Base-by-base conservation (phyloP, 495 filamentous ascomycete genomes). In the Monascus purpureus region DNA sequence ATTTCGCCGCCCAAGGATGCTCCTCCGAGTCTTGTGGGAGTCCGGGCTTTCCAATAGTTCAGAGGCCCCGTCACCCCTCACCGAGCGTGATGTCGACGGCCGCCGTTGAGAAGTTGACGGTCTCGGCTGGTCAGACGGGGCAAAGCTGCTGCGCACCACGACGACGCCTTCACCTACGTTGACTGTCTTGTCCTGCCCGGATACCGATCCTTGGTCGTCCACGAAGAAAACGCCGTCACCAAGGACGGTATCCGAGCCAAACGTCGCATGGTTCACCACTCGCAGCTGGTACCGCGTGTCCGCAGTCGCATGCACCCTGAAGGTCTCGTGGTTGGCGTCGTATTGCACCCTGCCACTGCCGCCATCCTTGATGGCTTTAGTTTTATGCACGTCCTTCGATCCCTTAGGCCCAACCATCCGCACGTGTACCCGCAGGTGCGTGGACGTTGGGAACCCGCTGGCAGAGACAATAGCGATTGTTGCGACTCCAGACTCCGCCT, bases 191-290 rank as follows among this genome's bases (percentile, higher is more conserved):
- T 93, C 84, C 24, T 70, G 65, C 13, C 75, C 75, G 2, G 63
- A 57, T 14, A 52, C 44, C 1, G 62, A 59, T 11, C 76, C 75
- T 35, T 78, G 76, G 45, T 97, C 87, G 34, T 82, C 82, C 9
- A 97, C 76, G 46, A 92, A 87, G 63, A 93, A 93, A n/a, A 77
- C 40, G 0, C 65, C 69, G 42, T 96, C 86, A 26, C 90, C 90
- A 7, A 96, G 63, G 17, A 73, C 65, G 27, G 79, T 73, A 44
- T 93, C 87, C 24, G 69, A 77, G 24, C 81, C 74, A 44, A 95
- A 84, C 3, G 77, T 80, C 39, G 79, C 70, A 49, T 93, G 81
- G 45, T 82, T 75, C 38, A 83, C 80, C 30, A 86, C 90, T 34
- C 77, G 67, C 29, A 99, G 47, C 51, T 81, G 76, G 62, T 94